Evolutionary conservation across 2,329 filamentous ascomycete genomes (phyloP).

Genomic region (Drechslerella coelobrocha): DNA sequence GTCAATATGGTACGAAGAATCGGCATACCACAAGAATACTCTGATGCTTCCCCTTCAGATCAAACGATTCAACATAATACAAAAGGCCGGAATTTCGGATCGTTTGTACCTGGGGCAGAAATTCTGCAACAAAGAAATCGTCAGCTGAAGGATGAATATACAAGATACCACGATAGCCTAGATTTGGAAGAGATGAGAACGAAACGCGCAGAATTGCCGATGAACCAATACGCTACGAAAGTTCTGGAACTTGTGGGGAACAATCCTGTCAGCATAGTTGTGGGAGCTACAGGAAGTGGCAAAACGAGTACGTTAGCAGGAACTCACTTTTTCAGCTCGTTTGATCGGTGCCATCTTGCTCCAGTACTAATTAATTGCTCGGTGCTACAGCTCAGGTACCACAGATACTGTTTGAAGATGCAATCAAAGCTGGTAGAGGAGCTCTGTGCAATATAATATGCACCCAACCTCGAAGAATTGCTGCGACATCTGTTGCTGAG

Average conservation of each 20-base stretch:
- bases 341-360: background rate
- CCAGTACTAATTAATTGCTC: slow-evolving; percentile 1
- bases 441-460: slow-evolving; percentile 62
- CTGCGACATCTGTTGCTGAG: slow-evolving; percentile 61
- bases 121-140: slow-evolving; percentile 45
- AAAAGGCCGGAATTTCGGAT: slow-evolving; percentile 19
- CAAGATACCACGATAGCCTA: slow-evolving; percentile 52
- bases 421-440: slow-evolving; percentile 59
- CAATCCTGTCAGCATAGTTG: slow-evolving; percentile 61
- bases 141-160: slow-evolving; percentile 51
- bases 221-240: slow-evolving; percentile 57
- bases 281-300: slow-evolving; percentile 61
- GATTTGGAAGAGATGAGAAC: slow-evolving; percentile 54
- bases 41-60: background rate
- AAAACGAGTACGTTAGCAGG: slow-evolving; percentile 57
- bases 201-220: slow-evolving; percentile 58
- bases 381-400: slow-evolving; percentile 61
- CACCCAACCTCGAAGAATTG: slow-evolving; percentile 63
- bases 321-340: background rate
- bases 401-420: slow-evolving; percentile 64
- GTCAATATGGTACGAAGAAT: slow-evolving; percentile 56
- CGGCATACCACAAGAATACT: slow-evolving; percentile 56
- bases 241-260: slow-evolving; percentile 59
- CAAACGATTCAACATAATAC: background rate
- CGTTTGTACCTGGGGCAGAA: slow-evolving; percentile 45